Base-by-base conservation (phyloP, 2,329 filamentous ascomycete species). In the Sclerotinia minor region DNA sequence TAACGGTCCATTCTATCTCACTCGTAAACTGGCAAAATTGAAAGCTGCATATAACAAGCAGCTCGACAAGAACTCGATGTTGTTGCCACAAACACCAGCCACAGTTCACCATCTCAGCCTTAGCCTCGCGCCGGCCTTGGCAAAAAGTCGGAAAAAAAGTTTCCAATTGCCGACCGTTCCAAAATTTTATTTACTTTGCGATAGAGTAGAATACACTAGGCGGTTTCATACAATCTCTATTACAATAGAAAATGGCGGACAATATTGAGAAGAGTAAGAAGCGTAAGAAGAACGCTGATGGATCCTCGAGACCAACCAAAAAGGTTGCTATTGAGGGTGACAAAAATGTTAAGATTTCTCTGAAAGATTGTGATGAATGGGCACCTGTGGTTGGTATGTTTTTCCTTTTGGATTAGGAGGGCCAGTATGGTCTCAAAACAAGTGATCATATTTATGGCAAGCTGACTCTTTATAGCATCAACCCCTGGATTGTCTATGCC, bases 361-460 rank as follows among this genome's bases (percentile, higher is more conserved):
- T 83, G 2, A 77, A 82, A 35, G 78, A 78, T 68, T 79, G 80
- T 24, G 80, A 80, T 69, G 78, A 78, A 71, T 84, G 80, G 73
- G 83, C 84, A 26, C 85, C 85, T 3, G 79, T 86, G 38, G 79
- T 86, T 77, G 84, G 84, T 86, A 83, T 70, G 77, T 70, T 57
- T 44, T 41, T 15, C 17, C 38, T 24, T 52, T 19, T 26, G 11
- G 45, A 15, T 15, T 8, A 24, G 44, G 45, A 50, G 45, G 19
- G 26, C 35, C 11, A 41, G 26, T 41, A 32, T 11, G 47, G 32
- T 41, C 8, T 26, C 45, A 21, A 49, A 38, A 63, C 1, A 15
- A 63, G 59, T 24, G 13, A 13, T 15, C 35, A 11, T 15, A 3
- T 21, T 21, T 1, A 41, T n/a, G 9, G 8, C 19, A 29, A 29